A percentile compares a stretch with the other conserved stretches of the same genome.
These are phyloP conservation scores for Naganishia liquefaciens DNA, from an alignment of 1,284 basidiomycete species.

Conservation along the genomic window DNA sequence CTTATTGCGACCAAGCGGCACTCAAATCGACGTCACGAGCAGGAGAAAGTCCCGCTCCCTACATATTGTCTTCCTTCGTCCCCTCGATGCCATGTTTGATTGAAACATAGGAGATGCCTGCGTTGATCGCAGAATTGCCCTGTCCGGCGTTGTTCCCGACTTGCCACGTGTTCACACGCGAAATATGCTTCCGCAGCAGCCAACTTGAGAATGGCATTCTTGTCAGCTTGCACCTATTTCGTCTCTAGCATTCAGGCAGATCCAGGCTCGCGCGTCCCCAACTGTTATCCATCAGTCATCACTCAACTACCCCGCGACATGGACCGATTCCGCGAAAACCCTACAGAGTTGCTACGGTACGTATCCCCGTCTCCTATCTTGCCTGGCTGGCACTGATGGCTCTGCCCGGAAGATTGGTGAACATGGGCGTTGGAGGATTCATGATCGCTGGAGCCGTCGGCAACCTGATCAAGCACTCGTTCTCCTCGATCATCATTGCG, in stretches of 20 bases:
- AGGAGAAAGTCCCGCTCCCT: too few species aligned
- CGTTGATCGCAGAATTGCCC: background rate
- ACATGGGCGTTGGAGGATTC: conserved; percentile 53
- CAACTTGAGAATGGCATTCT: conserved; percentile 4
- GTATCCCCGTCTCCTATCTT: conserved; percentile 24
- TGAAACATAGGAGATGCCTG: too few species aligned
- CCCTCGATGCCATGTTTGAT: too few species aligned
- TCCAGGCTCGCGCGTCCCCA: background rate
- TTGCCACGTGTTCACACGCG: conserved; percentile 8
- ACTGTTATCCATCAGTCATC: background rate
- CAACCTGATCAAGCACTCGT: conserved; percentile 49
- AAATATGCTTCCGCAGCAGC: conserved; percentile 21
- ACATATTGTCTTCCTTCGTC: too few species aligned
- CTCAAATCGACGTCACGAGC: too few species aligned
- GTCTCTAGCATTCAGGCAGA: background rate
- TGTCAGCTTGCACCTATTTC: background rate
- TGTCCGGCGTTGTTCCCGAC: background rate
- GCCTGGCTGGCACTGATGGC: conserved; percentile 2
- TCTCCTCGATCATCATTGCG: conserved; percentile 37
- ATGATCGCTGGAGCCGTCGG: conserved; percentile 50
- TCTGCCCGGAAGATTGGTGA: conserved; percentile 41
- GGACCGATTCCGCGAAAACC: conserved; percentile 51
- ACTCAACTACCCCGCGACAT: conserved; percentile 35
- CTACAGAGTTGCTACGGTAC: conserved; percentile 51
- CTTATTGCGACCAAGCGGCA: too few species aligned